Base-by-base conservation (phyloP, 768 basidiomycete genomes). In the Fomitopsis serialis region DNA sequence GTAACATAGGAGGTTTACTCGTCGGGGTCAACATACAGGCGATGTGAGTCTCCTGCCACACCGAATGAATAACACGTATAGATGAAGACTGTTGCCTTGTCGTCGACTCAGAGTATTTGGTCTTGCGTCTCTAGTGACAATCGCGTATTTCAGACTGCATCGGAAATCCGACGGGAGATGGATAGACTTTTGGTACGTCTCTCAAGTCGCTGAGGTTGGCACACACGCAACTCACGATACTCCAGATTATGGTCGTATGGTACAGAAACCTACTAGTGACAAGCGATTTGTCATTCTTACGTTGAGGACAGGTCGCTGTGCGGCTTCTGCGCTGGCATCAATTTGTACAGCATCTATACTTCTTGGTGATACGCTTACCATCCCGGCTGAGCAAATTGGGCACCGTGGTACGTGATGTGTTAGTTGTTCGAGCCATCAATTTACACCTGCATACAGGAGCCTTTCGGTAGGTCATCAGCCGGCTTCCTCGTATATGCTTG, bases 281-380 rank as follows among this genome's bases (percentile, higher is more conserved):
- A 53, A 46, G 29, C 8, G 46, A 19, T 3, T 2, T 53, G 10
- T 44, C 52, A 37, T 48, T 35, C 45, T 53, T 23, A n/a, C 45
- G 10, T 40, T n/a, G 22, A 22, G 13, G 42, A 21, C 17, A 53
- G 52, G 36, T 6, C 32, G 0, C 8, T 48, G 19, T 46, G 44
- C 9, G 48, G 32, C 15, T 7, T 53, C 17, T 47, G 52, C 27
- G 45, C 48, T 6, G 27, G 24, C 0, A 25, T 48, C 13, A 42
- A 36, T 10, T 36, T 45, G 2, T 42, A 53, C 9, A 46, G 52
- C 10, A 34, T 53, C 1, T 47, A 46, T 53, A 47, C 36, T 53
- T 47, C 45, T 19, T 53, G 2, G 1, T 46, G 24, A 47, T 22
- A 53, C 19, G 1, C 42, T 6, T 32, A 12, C 1, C 24, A 21